phyloP scores from a whole-genome alignment of 2,329 filamentous ascomycete species.

The Colletotrichum lupini region DNA sequence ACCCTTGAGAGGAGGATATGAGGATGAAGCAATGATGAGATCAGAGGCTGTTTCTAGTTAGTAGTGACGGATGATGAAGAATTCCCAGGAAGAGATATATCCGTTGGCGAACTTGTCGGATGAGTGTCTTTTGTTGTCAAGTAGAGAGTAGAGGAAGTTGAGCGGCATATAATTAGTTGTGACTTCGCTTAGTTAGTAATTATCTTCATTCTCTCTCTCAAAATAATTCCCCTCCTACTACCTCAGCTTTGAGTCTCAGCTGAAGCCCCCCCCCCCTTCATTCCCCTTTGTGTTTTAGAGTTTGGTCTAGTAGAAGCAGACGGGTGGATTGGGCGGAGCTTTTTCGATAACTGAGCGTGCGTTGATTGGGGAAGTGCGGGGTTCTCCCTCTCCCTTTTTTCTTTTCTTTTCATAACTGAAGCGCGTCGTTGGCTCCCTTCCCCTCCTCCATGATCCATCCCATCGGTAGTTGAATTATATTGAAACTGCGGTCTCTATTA shows the following conservation, averaged over 20 bases:
- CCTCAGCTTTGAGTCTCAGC: too few species aligned
- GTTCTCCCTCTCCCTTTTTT: neutral
- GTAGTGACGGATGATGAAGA: neutral
- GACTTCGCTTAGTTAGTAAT: neutral
- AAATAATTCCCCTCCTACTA: too few species aligned
- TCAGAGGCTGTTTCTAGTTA: too few species aligned
- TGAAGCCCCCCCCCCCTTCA: neutral
- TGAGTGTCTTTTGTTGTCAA: neutral
- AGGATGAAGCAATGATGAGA: neutral
- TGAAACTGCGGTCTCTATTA: neutral
- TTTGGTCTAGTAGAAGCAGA: neutral
- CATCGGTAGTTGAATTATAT: neutral
- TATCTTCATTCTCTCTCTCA: neutral
- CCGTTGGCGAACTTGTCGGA: neutral
- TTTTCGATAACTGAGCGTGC: neutral
- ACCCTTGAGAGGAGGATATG: constrained; percentile 1
- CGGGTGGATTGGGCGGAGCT: neutral
- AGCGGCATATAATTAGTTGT: neutral
- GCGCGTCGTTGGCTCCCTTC: neutral
- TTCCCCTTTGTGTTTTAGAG: neutral
- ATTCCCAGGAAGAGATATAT: neutral
- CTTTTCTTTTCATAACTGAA: neutral
- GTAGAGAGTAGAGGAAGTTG: neutral
- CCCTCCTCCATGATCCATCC: neutral
- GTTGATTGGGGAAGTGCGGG: neutral